Conservation (phyloP, 2,329 filamentous ascomycete genomes). For the Ophiocordyceps unilateralis region DNA sequence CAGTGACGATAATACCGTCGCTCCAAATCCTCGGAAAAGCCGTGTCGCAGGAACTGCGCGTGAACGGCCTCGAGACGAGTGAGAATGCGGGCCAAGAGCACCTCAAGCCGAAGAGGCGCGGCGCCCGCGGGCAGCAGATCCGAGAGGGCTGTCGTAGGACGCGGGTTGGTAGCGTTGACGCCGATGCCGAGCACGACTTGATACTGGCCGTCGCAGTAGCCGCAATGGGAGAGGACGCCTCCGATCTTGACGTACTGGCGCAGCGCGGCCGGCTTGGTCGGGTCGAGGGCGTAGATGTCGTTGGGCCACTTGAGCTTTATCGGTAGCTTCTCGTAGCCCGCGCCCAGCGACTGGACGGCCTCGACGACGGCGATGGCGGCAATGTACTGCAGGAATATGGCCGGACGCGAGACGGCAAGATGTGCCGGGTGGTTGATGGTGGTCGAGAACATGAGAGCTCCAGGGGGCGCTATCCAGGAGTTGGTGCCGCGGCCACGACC, state of each 20-base stretch:
- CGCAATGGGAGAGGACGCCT: conserved; percentile 81
- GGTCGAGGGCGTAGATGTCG: conserved; percentile 69
- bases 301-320: conserved; percentile 96
- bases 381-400: conserved; percentile 90
- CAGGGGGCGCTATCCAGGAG: conserved; percentile 84
- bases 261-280: conserved; percentile 27
- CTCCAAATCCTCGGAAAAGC: conserved; percentile 61
- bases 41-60: conserved; percentile 51
- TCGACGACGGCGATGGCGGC: conserved; percentile 74
- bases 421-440: conserved; percentile 69
- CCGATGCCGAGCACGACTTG: conserved; percentile 77
- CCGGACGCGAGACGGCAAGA: conserved; percentile 53
- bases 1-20: conserved; percentile 64
- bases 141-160: conserved; percentile 75
- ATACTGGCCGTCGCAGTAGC: conserved; percentile 60
- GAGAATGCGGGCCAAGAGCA: conserved; percentile 65
- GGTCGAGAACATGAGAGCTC: conserved; percentile 73
- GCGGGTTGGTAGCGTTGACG: conserved; percentile 67
- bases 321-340: conserved; percentile 56
- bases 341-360: conserved; percentile 65
- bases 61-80: conserved; percentile 67
- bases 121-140: conserved; percentile 41
- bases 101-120: conserved; percentile 53
- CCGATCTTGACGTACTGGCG: conserved; percentile 69
- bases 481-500: conserved; percentile 80